Percentiles rank a stretch among this genome's conserved stretches.
These are phyloP conservation scores for Cryptosporidium muris DNA, from an alignment of 169 alveolate genomes.

Conservation along the genomic window DNA sequence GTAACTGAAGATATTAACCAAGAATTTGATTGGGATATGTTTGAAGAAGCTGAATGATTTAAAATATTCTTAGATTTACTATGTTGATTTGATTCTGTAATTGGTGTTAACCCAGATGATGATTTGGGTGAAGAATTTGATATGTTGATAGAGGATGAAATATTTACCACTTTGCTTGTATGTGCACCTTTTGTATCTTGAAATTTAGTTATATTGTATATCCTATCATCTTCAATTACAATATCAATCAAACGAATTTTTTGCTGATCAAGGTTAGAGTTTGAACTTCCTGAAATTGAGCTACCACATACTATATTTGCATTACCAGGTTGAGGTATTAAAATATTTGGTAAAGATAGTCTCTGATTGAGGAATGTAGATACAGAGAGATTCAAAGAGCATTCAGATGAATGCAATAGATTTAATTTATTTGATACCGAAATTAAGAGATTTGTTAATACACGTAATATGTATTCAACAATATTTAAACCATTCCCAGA, in stretches of 20 bases:
- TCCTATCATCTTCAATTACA: conserved; percentile 65
- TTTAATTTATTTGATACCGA: conserved; percentile 11
- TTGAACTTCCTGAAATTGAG: conserved; percentile 25
- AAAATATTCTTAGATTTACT: neutral
- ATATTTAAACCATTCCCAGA: neutral
- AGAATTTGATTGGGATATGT: neutral
- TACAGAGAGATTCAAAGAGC: conserved; percentile 26
- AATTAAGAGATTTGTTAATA: conserved; percentile 16
- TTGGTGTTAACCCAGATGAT: neutral
- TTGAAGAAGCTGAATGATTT: neutral
- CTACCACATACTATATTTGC: conserved; percentile 53
- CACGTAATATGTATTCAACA: conserved; percentile 1
- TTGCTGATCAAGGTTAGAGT: conserved; percentile 2
- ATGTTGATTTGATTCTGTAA: neutral
- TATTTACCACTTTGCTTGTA: conserved; percentile 10
- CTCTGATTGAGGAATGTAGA: conserved; percentile 52
- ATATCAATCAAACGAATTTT: conserved; percentile 40
- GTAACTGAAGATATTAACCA: conserved; percentile 35
- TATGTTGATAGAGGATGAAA: neutral
- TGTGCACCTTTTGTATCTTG: neutral
- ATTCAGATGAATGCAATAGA: conserved; percentile 46
- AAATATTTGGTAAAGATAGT: conserved; percentile 27
- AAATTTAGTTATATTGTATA: conserved; percentile 36
- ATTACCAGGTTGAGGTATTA: conserved; percentile 36
- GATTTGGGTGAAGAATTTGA: too few relatives aligned